Conservation (phyloP, 345 rosid species). For the Diplotaxis tenuifolia region DNA sequence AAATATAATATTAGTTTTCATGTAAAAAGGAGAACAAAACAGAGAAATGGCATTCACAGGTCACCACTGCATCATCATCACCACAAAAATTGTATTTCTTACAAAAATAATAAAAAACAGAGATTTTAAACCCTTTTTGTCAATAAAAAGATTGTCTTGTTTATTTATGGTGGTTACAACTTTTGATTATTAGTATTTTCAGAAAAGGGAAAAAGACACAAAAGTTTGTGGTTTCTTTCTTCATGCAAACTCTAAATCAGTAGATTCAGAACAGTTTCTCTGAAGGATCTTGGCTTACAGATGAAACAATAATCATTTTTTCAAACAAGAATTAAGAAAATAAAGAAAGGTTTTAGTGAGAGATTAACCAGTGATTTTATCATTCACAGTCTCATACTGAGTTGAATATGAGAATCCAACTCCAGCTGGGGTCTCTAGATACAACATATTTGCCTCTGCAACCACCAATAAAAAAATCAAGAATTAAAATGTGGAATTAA, state of each 20-base stretch:
- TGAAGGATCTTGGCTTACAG: not conserved
- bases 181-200: not conserved
- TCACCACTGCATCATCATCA: constrained; percentile 22
- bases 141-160: not conserved
- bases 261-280: not conserved
- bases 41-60: constrained; percentile 29
- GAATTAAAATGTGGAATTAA: not conserved
- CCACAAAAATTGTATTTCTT: not conserved
- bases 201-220: constrained; percentile 9
- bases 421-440: constrained; percentile 89
- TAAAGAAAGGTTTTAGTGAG: not conserved
- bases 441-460: constrained; percentile 93
- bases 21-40: constrained; percentile 32
- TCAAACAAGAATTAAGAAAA: constrained; percentile 14
- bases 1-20: constrained; percentile 13
- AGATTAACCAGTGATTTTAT: constrained; percentile 70
- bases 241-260: constrained; percentile 22
- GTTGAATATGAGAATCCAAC: constrained; percentile 94
- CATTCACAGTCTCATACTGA: constrained; percentile 67
- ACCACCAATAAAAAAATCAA: constrained; percentile 20
- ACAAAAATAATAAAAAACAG: not conserved
- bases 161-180: constrained; percentile 19
- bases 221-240: constrained; percentile 8
- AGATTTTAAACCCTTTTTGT: not conserved
- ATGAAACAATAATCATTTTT: not conserved